Evolutionary conservation across 768 basidiomycete genomes (phyloP).

Genomic region (Pisolithus microcarpus): DNA sequence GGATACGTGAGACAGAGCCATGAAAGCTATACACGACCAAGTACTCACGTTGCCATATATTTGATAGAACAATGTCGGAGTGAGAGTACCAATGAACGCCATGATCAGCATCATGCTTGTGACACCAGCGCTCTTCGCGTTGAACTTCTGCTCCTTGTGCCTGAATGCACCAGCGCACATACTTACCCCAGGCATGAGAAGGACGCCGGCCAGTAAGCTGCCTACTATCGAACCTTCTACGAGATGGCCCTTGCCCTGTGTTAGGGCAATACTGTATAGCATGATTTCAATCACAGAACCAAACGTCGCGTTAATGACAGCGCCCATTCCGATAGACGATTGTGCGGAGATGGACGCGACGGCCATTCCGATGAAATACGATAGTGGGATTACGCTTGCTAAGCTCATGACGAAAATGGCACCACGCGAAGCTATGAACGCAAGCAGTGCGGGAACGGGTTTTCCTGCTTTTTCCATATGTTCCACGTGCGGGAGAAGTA

Average conservation of each 20-base stretch:
- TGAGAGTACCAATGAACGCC: conserved; percentile 95
- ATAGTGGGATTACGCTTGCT: conserved; percentile 90
- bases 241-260: conserved; percentile 84
- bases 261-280: conserved; percentile 83
- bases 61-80: conserved; percentile 96
- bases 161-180: conserved; percentile 89
- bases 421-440: conserved; percentile 61
- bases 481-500: conserved; percentile 70
- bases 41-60: conserved; percentile 88
- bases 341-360: conserved; percentile 99
- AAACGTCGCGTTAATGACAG: conserved; percentile 98
- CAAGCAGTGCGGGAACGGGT: conserved; percentile 58
- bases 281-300: conserved; percentile 98
- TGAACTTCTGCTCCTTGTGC: conserved; percentile 95
- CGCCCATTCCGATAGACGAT: conserved; percentile 98
- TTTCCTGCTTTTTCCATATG: conserved; percentile 44
- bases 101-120: conserved; percentile 99
- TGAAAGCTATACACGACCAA: conserved; percentile 1
- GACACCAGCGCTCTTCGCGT: conserved; percentile 97
- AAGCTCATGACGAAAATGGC: conserved; percentile 81
- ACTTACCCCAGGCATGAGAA: conserved; percentile 94
- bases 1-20: conserved; percentile 10
- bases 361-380: conserved; percentile 99
- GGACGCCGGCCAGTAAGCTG: conserved; percentile 87
- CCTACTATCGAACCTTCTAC: conserved; percentile 98